Conservation (phyloP, 2,329 filamentous ascomycete genomes). For the Venturia carpophila region DNA sequence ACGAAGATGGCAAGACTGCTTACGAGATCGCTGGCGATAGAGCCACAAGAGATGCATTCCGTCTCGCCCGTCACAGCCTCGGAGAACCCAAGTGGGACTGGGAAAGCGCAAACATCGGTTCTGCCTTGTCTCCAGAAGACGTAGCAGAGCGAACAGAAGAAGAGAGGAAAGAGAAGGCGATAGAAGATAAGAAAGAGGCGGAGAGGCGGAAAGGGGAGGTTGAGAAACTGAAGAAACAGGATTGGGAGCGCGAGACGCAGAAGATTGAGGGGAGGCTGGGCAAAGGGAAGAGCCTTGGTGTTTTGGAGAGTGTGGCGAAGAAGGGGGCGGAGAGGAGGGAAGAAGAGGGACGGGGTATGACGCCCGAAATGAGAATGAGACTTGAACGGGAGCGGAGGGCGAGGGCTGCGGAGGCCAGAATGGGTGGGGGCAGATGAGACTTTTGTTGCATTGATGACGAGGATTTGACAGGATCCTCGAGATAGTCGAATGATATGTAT, state of each 20-base stretch:
- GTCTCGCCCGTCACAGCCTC: conserved; percentile 73
- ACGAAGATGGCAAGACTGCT: conserved; percentile 69
- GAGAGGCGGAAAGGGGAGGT: conserved; percentile 67
- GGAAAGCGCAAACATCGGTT: conserved; percentile 65
- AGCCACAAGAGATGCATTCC: conserved; percentile 80
- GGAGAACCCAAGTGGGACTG: conserved; percentile 73
- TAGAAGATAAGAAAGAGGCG: conserved; percentile 51
- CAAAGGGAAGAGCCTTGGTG: conserved; percentile 46
- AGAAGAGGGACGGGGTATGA: conserved; percentile 77
- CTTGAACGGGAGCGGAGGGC: conserved; percentile 85
- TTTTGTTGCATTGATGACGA: no score
- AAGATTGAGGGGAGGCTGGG: conserved; percentile 43
- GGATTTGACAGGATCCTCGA: not conserved
- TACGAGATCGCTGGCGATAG: conserved; percentile 86
- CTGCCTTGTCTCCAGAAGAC: conserved; percentile 61
- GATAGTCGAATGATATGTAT: no score
- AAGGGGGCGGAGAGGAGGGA: conserved; percentile 76
- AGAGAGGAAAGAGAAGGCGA: conserved; percentile 62
- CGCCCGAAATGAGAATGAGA: conserved; percentile 74
- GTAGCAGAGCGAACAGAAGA: conserved; percentile 60
- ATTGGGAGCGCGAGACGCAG: conserved; percentile 41
- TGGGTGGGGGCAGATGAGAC: conserved; percentile 39
- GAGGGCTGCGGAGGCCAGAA: conserved; percentile 81
- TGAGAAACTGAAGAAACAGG: conserved; percentile 56
- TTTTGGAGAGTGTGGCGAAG: conserved; percentile 41